Percentiles rank a stretch among this genome's conserved stretches.
Conservation (phyloP, 805 yeast genomes). For the Candida takata region DNA sequence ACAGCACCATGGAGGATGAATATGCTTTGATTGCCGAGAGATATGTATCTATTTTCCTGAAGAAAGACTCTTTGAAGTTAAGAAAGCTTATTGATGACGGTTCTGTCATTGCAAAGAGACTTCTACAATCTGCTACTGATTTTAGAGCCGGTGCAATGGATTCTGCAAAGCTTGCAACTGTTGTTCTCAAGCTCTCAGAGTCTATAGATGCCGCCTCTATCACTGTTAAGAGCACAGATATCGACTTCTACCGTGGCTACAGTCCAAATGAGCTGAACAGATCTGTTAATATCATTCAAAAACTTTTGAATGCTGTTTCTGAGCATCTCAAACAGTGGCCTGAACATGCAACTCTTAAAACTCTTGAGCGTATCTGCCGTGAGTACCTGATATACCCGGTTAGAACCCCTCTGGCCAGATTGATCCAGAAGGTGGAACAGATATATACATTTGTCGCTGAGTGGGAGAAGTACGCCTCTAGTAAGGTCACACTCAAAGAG, state of each 20-base stretch:
- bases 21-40: constrained; percentile 42
- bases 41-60: constrained; percentile 39
- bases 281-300: constrained; percentile 45
- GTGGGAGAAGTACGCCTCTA: constrained; percentile 90
- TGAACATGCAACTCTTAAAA: constrained; percentile 84
- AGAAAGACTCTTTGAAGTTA: constrained; percentile 13
- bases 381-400: constrained; percentile 63
- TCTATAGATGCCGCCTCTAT: constrained; percentile 27
- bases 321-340: constrained; percentile 72
- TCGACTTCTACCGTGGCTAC: constrained; percentile 60
- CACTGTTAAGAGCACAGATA: constrained; percentile 27
- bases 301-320: constrained; percentile 37
- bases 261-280: constrained; percentile 51
- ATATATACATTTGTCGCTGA: constrained; percentile 75
- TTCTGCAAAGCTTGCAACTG: constrained; percentile 28
- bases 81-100: constrained; percentile 36
- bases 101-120: constrained; percentile 24
- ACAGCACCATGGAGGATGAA: constrained; percentile 35
- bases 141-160: constrained; percentile 20
- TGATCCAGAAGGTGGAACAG: constrained; percentile 79
- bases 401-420: constrained; percentile 66
- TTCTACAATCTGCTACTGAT: constrained; percentile 21
- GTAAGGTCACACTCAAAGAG: constrained; percentile 55
- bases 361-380: constrained; percentile 50
- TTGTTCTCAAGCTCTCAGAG: constrained; percentile 28